phyloP scores from a whole-genome alignment of 768 basidiomycete genomes.

The Phanerochaete carnosa region DNA sequence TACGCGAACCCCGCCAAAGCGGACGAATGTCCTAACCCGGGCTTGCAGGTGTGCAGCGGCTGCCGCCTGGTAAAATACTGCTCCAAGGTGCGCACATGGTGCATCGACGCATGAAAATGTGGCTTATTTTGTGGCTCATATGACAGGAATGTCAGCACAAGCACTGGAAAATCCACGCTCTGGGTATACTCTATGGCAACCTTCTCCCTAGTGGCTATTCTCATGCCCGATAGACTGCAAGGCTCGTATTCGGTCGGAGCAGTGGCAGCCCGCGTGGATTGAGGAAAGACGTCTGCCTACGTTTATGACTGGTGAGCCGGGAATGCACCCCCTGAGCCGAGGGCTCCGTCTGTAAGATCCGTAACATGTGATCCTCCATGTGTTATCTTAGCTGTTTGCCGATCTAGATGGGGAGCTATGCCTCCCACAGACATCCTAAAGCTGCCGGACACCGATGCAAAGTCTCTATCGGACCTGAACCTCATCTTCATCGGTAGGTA shows the following conservation, averaged over 20 bases:
- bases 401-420: slow-evolving; percentile 27
- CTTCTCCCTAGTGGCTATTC: slow-evolving; percentile 11
- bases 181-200: background rate
- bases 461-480: slow-evolving; percentile 14
- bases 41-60: slow-evolving; percentile 17
- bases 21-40: slow-evolving; percentile 26
- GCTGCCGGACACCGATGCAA: slow-evolving; percentile 22
- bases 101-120: background rate
- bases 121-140: background rate
- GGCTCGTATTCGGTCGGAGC: background rate
- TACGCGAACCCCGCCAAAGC: background rate
- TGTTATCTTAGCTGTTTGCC: slow-evolving; percentile 16
- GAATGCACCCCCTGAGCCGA: slow-evolving; percentile 9
- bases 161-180: background rate
- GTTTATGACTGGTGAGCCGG: slow-evolving; percentile 13
- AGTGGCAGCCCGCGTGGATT: slow-evolving; percentile 3
- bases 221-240: slow-evolving; percentile 24
- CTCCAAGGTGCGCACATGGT: slow-evolving; percentile 29
- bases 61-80: slow-evolving; percentile 45
- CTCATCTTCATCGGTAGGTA: slow-evolving; percentile 18
- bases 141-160: background rate
- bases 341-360: slow-evolving; percentile 17
- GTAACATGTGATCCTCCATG: background rate
- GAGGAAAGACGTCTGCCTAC: background rate
- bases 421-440: slow-evolving; percentile 33